Evolutionary conservation across 2,329 filamentous ascomycete genomes (phyloP).

Genomic region (Penicillium aurantiogriseum): DNA sequence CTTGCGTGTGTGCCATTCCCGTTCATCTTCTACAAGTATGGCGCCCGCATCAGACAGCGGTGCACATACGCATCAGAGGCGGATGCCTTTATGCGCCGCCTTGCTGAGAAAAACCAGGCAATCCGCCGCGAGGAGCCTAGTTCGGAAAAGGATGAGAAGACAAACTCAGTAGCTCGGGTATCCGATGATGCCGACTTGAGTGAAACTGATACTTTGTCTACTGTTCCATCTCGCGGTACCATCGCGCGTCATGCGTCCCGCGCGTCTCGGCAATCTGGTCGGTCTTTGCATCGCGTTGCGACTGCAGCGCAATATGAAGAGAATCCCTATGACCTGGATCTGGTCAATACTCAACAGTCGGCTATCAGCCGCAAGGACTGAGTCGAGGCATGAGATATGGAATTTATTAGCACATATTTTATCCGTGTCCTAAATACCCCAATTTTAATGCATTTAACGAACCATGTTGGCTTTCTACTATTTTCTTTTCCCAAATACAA

Average conservation of each 20-base stretch:
- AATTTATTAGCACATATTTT: background rate
- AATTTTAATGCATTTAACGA: background rate
- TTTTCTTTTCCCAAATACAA: background rate
- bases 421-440: background rate
- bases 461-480: too few species aligned
- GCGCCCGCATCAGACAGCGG: constrained; percentile 15
- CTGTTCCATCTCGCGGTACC: constrained; percentile 18
- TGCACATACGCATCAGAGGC: constrained; percentile 30
- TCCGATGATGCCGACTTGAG: constrained; percentile 9
- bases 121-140: constrained; percentile 1
- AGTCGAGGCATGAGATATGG: background rate
- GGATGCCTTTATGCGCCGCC: constrained; percentile 37
- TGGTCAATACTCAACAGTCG: constrained; percentile 42
- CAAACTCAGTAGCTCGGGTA: background rate
- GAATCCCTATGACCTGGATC: constrained; percentile 46
- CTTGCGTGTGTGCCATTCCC: constrained; percentile 28
- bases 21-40: constrained; percentile 30
- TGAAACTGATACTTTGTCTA: constrained; percentile 19
- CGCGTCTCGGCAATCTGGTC: constrained; percentile 19
- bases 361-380: constrained; percentile 20
- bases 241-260: constrained; percentile 18
- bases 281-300: constrained; percentile 18
- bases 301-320: constrained; percentile 38
- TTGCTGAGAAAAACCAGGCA: constrained; percentile 20
- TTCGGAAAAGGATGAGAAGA: constrained; percentile 1